Evolutionary conservation across 306 rosid genomes (phyloP), one percentile per base, ranked within the genome.

Genomic region (Cucurbita argyrosperma): DNA sequence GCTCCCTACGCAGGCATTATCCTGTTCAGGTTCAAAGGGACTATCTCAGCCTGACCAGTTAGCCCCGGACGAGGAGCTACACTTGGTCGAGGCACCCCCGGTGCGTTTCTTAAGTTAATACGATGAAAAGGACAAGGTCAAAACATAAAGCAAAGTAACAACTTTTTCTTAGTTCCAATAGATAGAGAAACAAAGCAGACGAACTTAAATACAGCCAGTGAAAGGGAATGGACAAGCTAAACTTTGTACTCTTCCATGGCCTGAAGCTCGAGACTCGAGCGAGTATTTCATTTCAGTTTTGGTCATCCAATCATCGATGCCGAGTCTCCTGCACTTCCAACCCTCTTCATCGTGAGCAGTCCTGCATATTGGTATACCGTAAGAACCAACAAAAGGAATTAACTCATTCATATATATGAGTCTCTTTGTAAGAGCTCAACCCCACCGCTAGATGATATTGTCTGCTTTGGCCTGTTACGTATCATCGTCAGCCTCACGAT

Each of bases 1-100:
- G 64, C 99, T 94, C 97, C 99, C 97, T 94, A 85, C 97, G 97
- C 99, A 94, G 97, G 99, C 83, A 88, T 94, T 85, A 94, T 85
- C 96, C 99, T 91, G 97, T 83, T 95, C 97, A 95, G 97, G 97
- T 95, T 89, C 96, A 59, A 95, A 95, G 99, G 99, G 97, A 87
- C 97, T 89, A 12, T 95, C 99, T 95, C 97, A 91, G 99, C 96
- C 96, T 79, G 81, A 85, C 70, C 92, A 80, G 96, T 94, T 60
- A 76, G 80, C 88, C 10, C 55, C 87, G 15, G 58, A 77, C 83
- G 82, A 64, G 71, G 89, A 58, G 66, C 85, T 77, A 83, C 76
- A 82, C 88, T 90, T 84, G 90, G 79, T 79, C 10, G 86, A 89
- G 96, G 94, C 99, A 95, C 99, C 99, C 99, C 99, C 59, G 96